Base-by-base conservation (phyloP, 2,329 filamentous ascomycete species). In the Trichoderma pleuroti region DNA sequence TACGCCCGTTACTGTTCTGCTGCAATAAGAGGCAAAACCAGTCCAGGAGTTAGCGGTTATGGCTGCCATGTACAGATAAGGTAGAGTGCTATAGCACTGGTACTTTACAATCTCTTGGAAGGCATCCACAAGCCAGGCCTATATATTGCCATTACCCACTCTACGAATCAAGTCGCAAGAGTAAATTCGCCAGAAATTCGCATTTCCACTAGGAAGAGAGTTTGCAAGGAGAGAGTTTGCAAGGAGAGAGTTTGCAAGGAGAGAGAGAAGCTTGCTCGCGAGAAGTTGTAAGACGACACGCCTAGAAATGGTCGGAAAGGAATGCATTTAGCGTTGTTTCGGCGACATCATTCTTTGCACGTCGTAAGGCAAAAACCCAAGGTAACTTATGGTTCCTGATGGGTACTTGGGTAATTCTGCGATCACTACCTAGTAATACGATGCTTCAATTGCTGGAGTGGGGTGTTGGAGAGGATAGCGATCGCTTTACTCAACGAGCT, bases 261-360 rank as follows among this genome's bases (percentile, higher is more conserved):
- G n/a, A 2, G n/a, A 2, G 5, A 6, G 46, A 52, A 24, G 46
- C 21, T 24, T 52, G 5, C n/a, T 49, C 11, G n/a, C 8, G 36
- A 16, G 36, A 42, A 8, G 14, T 8, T 39, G 36, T 42, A 39
- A 39, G 14, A 39, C n/a, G n/a, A 21, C 11, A 21, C 6, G 5
- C n/a, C 2, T 12, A 5, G 10, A 49, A 12, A 49, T 49, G n/a
- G n/a, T 2, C 10, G 10, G n/a, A 24, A 7, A 21, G 46, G n/a
- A 24, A 24, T 6, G n/a, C 5, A 21, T 49, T 1, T 49, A 49
- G 46, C 10, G 3, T 46, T 21, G 2, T 39, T 46, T 21, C 42
- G n/a, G 0, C 1, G 21, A 11, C 5, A 21, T 21, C 1, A 12
- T 1, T 46, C 0, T 2, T 46, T 21, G 42, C 5, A 4, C 2